Evolutionary conservation across 164 flowering plant genomes (phyloP).

Genomic region (Liriodendron chinense): DNA sequence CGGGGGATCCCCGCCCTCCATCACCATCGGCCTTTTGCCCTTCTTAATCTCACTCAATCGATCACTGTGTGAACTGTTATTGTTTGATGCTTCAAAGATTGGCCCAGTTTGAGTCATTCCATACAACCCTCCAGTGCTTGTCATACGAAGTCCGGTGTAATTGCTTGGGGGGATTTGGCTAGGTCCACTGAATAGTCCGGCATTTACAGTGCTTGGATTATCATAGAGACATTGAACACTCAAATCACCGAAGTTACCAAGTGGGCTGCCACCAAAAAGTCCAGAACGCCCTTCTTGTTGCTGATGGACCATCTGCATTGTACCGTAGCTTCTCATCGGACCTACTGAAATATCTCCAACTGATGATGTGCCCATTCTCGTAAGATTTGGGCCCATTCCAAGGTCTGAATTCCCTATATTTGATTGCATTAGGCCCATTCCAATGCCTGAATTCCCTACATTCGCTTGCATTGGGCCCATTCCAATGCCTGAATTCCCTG

Average conservation of each 20-base stretch:
- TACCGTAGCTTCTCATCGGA: no score
- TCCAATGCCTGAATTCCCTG: no score
- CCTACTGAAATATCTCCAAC: no score
- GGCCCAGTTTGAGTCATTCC: constrained; percentile 7
- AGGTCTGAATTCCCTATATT: neutral
- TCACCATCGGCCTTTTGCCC: neutral
- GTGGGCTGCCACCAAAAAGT: neutral
- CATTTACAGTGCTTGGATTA: neutral
- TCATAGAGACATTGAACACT: neutral
- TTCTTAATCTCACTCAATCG: neutral
- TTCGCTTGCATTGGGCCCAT: no score
- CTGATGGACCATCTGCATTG: neutral
- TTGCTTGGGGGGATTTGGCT: neutral
- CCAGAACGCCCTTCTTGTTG: neutral
- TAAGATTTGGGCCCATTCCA: neutral
- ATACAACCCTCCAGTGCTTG: neutral
- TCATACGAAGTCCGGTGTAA: neutral
- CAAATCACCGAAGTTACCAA: neutral
- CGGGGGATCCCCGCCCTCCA: neutral
- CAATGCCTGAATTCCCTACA: no score
- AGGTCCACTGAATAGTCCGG: neutral
- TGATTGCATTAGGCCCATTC: neutral
- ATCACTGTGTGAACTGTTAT: neutral
- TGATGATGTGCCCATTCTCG: neutral
- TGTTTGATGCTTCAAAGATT: neutral